Percentiles rank a stretch among this genome's conserved stretches.
phyloP scores from a whole-genome alignment of 1,284 basidiomycete species.

The Ganoderma leucocontextum region DNA sequence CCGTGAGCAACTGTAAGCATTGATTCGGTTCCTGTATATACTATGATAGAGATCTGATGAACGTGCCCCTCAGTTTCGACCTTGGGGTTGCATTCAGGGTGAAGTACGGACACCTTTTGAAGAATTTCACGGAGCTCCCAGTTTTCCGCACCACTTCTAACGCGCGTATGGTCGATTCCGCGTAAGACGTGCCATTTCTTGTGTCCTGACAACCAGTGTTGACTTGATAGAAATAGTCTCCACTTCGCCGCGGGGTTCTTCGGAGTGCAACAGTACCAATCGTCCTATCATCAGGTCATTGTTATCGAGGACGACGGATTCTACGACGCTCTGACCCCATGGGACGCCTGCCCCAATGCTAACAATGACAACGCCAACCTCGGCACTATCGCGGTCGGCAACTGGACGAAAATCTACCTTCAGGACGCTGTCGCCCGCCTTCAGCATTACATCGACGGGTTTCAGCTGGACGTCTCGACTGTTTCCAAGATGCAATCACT shows the following conservation, averaged over 20 bases:
- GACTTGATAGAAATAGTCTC: conserved; percentile 39
- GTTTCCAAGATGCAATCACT: conserved; percentile 57
- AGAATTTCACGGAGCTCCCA: conserved; percentile 58
- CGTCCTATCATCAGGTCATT: conserved; percentile 58
- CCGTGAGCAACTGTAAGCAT: conserved; percentile 56
- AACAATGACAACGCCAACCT: conserved; percentile 47
- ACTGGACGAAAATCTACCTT: conserved; percentile 66
- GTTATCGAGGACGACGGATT: conserved; percentile 59
- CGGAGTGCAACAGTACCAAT: conserved; percentile 57
- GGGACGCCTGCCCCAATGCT: conserved; percentile 51
- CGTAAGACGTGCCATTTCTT: conserved; percentile 45
- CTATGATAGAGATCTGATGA: background rate
- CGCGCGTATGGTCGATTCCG: conserved; percentile 62
- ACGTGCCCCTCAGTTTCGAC: conserved; percentile 48
- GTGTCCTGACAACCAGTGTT: background rate
- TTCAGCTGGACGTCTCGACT: conserved; percentile 56
- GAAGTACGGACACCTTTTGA: conserved; percentile 66
- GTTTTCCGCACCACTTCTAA: conserved; percentile 70
- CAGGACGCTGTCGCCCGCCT: conserved; percentile 58
- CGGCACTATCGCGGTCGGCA: conserved; percentile 39
- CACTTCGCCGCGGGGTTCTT: conserved; percentile 71
- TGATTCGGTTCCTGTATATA: background rate
- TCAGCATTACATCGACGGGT: conserved; percentile 53
- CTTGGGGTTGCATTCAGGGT: conserved; percentile 58
- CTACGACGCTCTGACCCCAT: conserved; percentile 69